Base-by-base conservation (phyloP, 257 asterid species). In the Cinchona pubescens region DNA sequence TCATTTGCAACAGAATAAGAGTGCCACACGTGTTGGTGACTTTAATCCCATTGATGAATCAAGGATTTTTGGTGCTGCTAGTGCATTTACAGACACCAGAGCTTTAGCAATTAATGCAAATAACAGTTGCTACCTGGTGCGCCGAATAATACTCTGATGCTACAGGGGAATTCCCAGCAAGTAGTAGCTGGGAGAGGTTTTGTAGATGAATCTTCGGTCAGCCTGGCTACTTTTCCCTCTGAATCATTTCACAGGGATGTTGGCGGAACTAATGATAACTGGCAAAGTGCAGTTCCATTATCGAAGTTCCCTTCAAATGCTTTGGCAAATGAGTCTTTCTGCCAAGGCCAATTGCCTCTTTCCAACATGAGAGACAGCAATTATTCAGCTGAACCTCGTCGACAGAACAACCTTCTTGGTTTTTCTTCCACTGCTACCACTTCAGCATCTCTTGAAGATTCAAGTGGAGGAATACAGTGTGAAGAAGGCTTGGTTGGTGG, bases 131-230 rank as follows among this genome's bases (percentile, higher is more conserved):
- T 89, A 49, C 81, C 77, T 69, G 80, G 83, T 79, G 63, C 45
- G 55, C 70, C 86, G 2, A 78, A 46, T 78, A 85, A 77, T 78
- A 35, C 80, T 29, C 69, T 76, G 79, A 66, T 83, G 84, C 83
- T 85, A 25, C 90, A 83, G 38, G 90, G 88, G 72, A 82, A 78
- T 79, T 79, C 85, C 45, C 89, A 79, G 69, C 92, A 83, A 68
- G 66, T 82, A 18, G 74, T 80, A n/a, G 67, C 67, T 30, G 86
- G 77, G 30, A 83, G 83, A 71, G 94, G 88, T 75, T 85, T 87
- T 69, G 83, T 84, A 37, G 79, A 84, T 72, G 90, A 82, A 53
- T 73, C 87, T 59, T 76, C 87, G 61, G 83, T 76, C 48, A 82
- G 69, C 55, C 76, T 79, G 82, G 80, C 82, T 77, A 62, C 89